Base-by-base conservation (phyloP, 108 stramenopile genomes). In the Fragilaria crotonensis region DNA sequence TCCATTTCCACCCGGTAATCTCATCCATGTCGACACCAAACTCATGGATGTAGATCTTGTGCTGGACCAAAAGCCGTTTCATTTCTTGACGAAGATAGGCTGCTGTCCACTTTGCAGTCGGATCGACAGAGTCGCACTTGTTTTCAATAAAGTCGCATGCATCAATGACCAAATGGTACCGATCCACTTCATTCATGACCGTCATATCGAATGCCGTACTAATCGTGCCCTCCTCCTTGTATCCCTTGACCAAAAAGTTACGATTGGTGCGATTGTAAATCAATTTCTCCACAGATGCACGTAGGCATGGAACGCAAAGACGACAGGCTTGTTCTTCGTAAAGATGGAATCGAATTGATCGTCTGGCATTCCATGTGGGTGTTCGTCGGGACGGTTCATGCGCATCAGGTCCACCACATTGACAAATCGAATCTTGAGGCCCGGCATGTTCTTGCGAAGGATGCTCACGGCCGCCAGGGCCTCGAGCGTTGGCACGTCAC, bases 331-430 rank as follows among this genome's bases (percentile, higher is more conserved):
- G 36, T 57, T 54, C 17, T 29, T 64, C 19, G 63, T 64, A 46
- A 64, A 64, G 36, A 64, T 56, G 21, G 52, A 54, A 64, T 64
- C 63, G 33, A 64, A 64, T 3, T 54, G 23, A 25, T 54, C 27
- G 33, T 64, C 44, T 17, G 44, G 22, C 36, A 64, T 29, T 17
- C 63, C 63, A 25, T 64, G 63, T 2, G 63, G 63, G 27, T 64
- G 63, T 21, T 57, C 25, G 17, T 31, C 18, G 4, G 52, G 54
- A 17, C 27, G 52, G 22, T 17, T 54, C 30, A 64, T 21, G 29
- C 48, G 44, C 63, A 64, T 64, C n/a, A 64, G 41, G 33, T 64
- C 52, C 25, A 64, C 63, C n/a, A 64, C 63, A 64, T 64, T 64
- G 63, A 64, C 56, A 30, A 64, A 64, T 14, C 63, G 54, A 57